These are phyloP conservation scores for Calvatia gigantea DNA, from an alignment of 768 basidiomycete genomes.

Conservation along the genomic window DNA sequence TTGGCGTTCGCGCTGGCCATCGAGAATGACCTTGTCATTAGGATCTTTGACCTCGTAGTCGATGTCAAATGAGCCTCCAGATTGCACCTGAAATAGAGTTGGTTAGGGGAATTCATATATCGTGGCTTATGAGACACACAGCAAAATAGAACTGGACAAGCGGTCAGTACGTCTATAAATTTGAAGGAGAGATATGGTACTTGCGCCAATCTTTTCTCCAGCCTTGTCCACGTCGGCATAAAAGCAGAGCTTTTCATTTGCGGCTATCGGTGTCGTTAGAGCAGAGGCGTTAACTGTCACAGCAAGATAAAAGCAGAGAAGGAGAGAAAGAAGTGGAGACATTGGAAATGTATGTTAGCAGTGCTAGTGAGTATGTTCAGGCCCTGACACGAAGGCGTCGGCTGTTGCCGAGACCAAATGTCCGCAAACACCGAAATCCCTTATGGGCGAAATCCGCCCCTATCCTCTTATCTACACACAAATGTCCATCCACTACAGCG, in stretches of 20 bases:
- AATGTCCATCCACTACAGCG: slow-evolving; percentile 4
- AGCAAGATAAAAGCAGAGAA: slow-evolving; percentile 33
- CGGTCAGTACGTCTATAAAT: slow-evolving; percentile 13
- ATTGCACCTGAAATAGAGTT: slow-evolving; percentile 72
- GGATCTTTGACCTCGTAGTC: slow-evolving; percentile 94
- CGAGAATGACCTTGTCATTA: slow-evolving; percentile 80
- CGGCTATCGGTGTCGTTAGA: slow-evolving; percentile 72
- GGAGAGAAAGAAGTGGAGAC: slow-evolving; percentile 28
- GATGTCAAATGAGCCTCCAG: slow-evolving; percentile 94
- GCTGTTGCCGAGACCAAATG: not conserved
- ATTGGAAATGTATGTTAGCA: slow-evolving; percentile 16
- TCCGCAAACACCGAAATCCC: not conserved
- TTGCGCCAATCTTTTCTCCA: slow-evolving; percentile 86
- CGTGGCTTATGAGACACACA: slow-evolving; percentile 41
- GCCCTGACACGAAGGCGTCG: not conserved
- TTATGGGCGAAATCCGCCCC: slow-evolving; percentile 1
- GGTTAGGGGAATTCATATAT: not conserved
- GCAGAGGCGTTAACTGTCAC: slow-evolving; percentile 50
- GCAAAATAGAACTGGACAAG: slow-evolving; percentile 91
- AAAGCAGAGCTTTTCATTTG: slow-evolving; percentile 87
- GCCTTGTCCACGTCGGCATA: slow-evolving; percentile 96
- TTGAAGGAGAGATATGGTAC: slow-evolving; percentile 23
- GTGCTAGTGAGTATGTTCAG: not conserved
- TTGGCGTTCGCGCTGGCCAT: slow-evolving; percentile 86
- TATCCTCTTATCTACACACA: slow-evolving; percentile 5